These are phyloP conservation scores for Lichtheimia ornata DNA, from an alignment of 371 early-diverging fungal genomes.

Conservation along the genomic window DNA sequence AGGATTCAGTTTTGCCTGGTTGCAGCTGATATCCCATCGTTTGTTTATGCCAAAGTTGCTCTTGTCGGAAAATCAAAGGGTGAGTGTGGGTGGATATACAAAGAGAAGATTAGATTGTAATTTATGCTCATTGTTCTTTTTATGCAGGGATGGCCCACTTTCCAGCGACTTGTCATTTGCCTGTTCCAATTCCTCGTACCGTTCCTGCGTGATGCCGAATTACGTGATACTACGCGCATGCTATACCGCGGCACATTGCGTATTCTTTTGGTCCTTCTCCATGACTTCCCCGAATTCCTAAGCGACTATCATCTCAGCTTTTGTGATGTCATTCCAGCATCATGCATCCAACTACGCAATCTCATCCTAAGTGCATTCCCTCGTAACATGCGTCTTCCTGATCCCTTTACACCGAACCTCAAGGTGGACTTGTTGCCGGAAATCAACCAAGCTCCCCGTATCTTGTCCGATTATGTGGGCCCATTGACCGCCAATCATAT, in stretches of 20 bases:
- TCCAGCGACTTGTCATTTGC: constrained; percentile 78
- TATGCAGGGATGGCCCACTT: constrained; percentile 81
- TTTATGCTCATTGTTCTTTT: background rate
- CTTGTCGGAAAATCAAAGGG: constrained; percentile 70
- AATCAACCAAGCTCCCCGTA: constrained; percentile 79
- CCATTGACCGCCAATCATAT: constrained; percentile 59
- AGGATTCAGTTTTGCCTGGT: constrained; percentile 96
- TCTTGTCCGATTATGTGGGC: constrained; percentile 82
- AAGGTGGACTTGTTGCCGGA: constrained; percentile 90
- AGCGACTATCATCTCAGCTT: constrained; percentile 91
- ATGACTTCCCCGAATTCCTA: constrained; percentile 97
- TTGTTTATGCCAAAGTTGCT: constrained; percentile 90
- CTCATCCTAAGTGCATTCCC: constrained; percentile 95
- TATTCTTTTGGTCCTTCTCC: constrained; percentile 87
- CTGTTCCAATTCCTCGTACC: constrained; percentile 89
- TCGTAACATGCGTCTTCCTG: constrained; percentile 91
- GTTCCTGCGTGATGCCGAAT: constrained; percentile 73
- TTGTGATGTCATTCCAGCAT: constrained; percentile 88
- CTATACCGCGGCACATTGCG: constrained; percentile 91
- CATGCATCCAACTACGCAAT: constrained; percentile 94
- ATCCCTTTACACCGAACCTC: constrained; percentile 94
- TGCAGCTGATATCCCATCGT: constrained; percentile 90
- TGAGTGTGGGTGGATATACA: constrained; percentile 4
- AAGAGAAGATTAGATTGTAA: background rate
- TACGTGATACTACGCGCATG: constrained; percentile 75